A percentile compares a stretch with the other conserved stretches of the same genome.
These are phyloP conservation scores for Elasticomyces elasticus DNA, from an alignment of 495 filamentous ascomycete genomes.

Conservation along the genomic window DNA sequence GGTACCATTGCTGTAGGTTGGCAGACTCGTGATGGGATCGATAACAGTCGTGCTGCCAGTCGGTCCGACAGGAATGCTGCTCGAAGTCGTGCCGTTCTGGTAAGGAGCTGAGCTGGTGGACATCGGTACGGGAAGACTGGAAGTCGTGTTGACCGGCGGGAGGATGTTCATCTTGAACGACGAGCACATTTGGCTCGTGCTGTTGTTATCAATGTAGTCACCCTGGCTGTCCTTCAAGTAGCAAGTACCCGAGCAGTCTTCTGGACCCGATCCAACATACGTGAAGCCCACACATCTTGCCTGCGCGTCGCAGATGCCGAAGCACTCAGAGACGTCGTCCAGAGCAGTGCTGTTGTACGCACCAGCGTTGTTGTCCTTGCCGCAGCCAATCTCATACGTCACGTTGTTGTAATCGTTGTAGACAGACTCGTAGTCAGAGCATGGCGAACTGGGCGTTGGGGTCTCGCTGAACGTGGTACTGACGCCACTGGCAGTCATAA, in stretches of 20 bases:
- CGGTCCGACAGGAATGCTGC: neutral
- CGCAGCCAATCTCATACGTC: neutral
- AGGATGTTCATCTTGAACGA: neutral
- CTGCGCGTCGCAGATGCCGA: conserved; percentile 4
- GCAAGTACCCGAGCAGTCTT: conserved; percentile 1
- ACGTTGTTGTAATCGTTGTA: neutral
- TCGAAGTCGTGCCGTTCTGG: neutral
- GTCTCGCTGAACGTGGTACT: neutral
- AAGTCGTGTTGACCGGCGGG: neutral
- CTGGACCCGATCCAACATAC: neutral
- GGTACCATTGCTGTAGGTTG: no score
- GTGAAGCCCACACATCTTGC: conserved; percentile 6
- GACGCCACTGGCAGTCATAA: neutral
- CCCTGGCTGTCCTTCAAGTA: conserved; percentile 4
- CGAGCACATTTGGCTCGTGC: neutral
- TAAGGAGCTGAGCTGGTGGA: neutral
- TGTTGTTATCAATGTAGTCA: neutral
- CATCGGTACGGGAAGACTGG: neutral
- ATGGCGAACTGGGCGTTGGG: neutral
- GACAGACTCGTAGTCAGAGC: neutral
- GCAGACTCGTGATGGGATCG: neutral
- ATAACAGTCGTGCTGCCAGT: neutral
- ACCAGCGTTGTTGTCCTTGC: neutral
- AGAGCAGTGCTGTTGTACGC: neutral
- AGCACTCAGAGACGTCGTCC: neutral